A percentile compares a stretch with the other conserved stretches of the same genome.
These are phyloP conservation scores for Naematelia aurantialba DNA, from an alignment of 768 basidiomycete genomes.

Conservation along the genomic window DNA sequence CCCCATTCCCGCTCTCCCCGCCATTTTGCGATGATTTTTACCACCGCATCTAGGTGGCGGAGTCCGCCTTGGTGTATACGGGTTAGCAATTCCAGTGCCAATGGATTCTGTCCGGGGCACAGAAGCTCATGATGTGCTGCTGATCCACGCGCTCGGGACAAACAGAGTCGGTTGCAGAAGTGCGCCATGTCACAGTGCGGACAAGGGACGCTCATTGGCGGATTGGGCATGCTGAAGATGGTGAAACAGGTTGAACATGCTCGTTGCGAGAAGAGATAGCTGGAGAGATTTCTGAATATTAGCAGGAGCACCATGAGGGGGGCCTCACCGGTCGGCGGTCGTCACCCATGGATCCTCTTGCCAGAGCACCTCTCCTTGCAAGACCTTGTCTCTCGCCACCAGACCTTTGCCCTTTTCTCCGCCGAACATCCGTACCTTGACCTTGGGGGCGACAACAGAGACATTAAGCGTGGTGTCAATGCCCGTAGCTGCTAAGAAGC, in stretches of 20 bases:
- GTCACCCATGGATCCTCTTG: constrained; percentile 58
- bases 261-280: constrained; percentile 59
- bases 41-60: constrained; percentile 72
- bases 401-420: constrained; percentile 76
- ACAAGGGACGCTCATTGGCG: constrained; percentile 57
- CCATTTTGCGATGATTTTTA: constrained; percentile 64
- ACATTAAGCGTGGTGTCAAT: constrained; percentile 65
- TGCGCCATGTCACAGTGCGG: constrained; percentile 57
- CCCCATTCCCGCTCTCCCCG: constrained; percentile 57
- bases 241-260: constrained; percentile 72
- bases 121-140: constrained; percentile 64
- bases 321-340: constrained; percentile 37
- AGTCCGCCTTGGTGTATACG: constrained; percentile 63
- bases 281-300: constrained; percentile 68
- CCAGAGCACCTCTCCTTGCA: constrained; percentile 73
- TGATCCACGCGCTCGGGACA: constrained; percentile 56
- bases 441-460: constrained; percentile 61
- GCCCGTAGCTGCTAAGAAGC: constrained; percentile 56
- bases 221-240: constrained; percentile 56
- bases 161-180: constrained; percentile 79
- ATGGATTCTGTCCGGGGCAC: constrained; percentile 72
- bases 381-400: constrained; percentile 65
- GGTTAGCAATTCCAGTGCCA: constrained; percentile 59
- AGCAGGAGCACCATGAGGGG: not conserved
- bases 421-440: constrained; percentile 66